Base-by-base conservation (phyloP, 345 rosid genomes). In the Diplotaxis tenuifolia region DNA sequence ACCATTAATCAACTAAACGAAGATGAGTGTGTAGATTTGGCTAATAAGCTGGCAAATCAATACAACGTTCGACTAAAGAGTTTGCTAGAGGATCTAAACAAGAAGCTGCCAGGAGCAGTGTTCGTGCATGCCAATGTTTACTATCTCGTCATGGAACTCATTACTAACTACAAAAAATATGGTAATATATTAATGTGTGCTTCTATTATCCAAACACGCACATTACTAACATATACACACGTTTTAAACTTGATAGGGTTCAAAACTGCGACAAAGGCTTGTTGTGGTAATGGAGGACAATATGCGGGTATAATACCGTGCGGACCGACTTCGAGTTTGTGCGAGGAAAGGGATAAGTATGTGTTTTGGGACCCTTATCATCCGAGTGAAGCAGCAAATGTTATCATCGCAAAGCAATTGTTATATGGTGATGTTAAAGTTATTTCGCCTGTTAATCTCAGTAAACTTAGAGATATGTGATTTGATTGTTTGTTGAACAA, bases 261-360 rank as follows among this genome's bases (percentile, higher is more conserved):
- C 11, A 74, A 47, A 71, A 64, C 54, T 6, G 75, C 45, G 20
- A 71, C 75, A 23, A 62, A 58, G 36, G 83, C 85, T n/a, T 82
- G 85, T 78, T 84, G 87, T 10, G 79, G 69, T 15, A 71, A 78
- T 4, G 87, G 88, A 1, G 96, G 98, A 67, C 74, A 54, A 6
- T 81, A 27, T 9, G 98, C 91, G 0, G 96, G 94, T 10, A 76
- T 88, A 29, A 56, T 88, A 14, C 98, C 96, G 0, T 85, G 88
- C 10, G 68, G 45, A 16, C 50, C 73, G 2, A 15, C 77, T 6
- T 74, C 79, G 2, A 77, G 68, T 64, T 52, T 80, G 68, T 85
- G 88, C 22, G 6, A 22, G 9, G 72, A 82, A 22, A 72, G 84
- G 63, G 45, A 64, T 0, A 85, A 79, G 29, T 81, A 81, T 62